Evolutionary conservation across 192 early-diverging fungal genomes (phyloP), one percentile per base, ranked within the genome.

Genomic region (Backusella morwellensis): DNA sequence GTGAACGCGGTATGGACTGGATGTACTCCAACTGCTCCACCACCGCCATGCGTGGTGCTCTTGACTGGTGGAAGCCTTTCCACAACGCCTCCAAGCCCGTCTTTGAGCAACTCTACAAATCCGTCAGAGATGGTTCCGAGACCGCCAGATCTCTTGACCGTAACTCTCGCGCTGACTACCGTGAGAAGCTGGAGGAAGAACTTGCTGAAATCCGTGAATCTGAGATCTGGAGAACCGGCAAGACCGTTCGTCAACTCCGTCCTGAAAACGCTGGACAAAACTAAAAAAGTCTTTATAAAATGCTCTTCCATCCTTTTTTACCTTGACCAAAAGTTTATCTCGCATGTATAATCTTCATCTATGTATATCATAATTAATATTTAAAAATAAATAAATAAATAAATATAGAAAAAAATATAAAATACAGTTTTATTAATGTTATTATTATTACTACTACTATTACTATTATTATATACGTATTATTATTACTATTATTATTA

Each of bases 11-110:
- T 75, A 97, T 97, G 96, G 79, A 77, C 50, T 96, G 94, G 94
- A 99, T 99, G 96, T 99, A 96, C 85, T 93, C 94, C 85, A 95
- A 95, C 88, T 99, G 97, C 89, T 95, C 94, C 38, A 97, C 97
- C 66, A 99, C 96, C 47, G 97, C 97, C 52, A 93, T 95, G 82
- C 91, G 97, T 71, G 97, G 96, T 76, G 97, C 97, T 70, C 88
- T 99, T 59, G 97, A 99, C 91, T 99, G 97, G 97, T 94, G 92
- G 84, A 92, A 94, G 74, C 88, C 90, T 79, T 99, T 99, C 93
- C 91, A 96, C 83, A 87, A 92, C 75, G 93, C 92, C 74, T 92
- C 95, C 76, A 95, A 96, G 88, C 97, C 97, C 23, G 93, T 99
- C 44, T 97, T 97, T 86, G 90, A 95, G 82, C 86, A 92, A 70